These are phyloP conservation scores for Hanseniaspora hatyaiensis DNA, from an alignment of 805 yeast genomes.

Conservation along the genomic window DNA sequence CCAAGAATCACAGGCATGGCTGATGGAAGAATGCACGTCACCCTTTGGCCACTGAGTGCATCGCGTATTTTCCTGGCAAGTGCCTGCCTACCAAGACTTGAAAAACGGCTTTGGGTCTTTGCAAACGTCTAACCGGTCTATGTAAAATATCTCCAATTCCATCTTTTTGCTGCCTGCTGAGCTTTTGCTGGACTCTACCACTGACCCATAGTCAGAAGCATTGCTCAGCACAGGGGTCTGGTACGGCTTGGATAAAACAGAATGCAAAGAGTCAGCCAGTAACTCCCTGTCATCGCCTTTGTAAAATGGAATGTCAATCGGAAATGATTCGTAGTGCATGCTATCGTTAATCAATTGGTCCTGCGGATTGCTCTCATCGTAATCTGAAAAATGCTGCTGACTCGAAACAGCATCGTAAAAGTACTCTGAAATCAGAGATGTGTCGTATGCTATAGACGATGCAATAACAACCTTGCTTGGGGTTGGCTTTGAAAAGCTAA, in stretches of 20 bases:
- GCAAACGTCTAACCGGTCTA: constrained; percentile 9
- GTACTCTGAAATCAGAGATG: constrained; percentile 14
- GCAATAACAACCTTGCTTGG: constrained; percentile 6
- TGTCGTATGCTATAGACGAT: constrained; percentile 3
- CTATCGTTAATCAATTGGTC: not conserved
- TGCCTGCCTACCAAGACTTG: not conserved
- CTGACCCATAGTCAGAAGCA: not conserved
- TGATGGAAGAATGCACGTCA: too few relatives aligned
- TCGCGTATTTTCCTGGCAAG: not conserved
- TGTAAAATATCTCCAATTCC: constrained; percentile 5
- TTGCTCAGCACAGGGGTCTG: not conserved
- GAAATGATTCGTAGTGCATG: constrained; percentile 8
- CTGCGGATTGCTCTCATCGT: not conserved
- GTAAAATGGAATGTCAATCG: not conserved
- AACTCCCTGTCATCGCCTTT: not conserved
- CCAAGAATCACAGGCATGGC: too few relatives aligned
- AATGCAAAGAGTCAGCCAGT: not conserved
- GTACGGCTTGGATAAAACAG: constrained; percentile 1
- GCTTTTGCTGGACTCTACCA: not conserved
- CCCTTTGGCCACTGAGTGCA: too few relatives aligned
- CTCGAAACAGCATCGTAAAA: constrained; percentile 14
- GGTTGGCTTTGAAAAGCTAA: not conserved
- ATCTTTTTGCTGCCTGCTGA: not conserved
- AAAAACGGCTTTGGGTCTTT: constrained; percentile 7
- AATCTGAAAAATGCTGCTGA: not conserved